Base-by-base conservation (phyloP, 148 eudicot genomes). In the Selenicereus undatus region DNA sequence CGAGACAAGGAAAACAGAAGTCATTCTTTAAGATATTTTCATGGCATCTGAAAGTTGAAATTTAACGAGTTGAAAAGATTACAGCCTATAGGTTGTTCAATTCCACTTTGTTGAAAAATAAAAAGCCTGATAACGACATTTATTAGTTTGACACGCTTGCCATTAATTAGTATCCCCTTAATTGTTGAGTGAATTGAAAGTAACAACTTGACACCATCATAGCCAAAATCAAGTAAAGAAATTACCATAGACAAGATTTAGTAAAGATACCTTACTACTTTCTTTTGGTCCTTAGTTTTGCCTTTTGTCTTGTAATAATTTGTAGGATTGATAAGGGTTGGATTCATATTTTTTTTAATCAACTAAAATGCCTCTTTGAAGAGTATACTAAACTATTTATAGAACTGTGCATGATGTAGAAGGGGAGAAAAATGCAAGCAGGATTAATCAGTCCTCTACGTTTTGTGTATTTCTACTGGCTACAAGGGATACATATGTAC, bases 161-260 rank as follows among this genome's bases (percentile, higher is more conserved):
- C 35, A 66, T 12, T 1, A 27, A 11, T 39, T 7, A 39, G 43
- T 66, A 27, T 27, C 18, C 14, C 22, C 3, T 27, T 48, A 48
- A 48, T 9, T 66, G 71, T 66, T 66, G 71, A 66, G 71, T 66
- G 36, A 66, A 66, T 27, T 66, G 32, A 66, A 66, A 66, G 71
- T 64, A 6, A 64, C 9, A 39, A 66, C 1, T 66, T 66, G 26
- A 64, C 26, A 64, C 0, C 11, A 64, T 64, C 6, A 22, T 18
- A 62, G 8, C 68, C 27, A 22, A 62, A 62, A 62, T 62, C 26
- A 62, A 62, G 68, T 62, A 39, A 39, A 39, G 43, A 39, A 39
- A 39, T 62, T 24, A 62, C 24, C 71, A 2, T 39, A 27, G 11
- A 13, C 35, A 27, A 66, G 71, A 26, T 66, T 26, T 66, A 27